Conservation (phyloP, 2,329 filamentous ascomycete genomes). For the Gaeumannomyces sp. region DNA sequence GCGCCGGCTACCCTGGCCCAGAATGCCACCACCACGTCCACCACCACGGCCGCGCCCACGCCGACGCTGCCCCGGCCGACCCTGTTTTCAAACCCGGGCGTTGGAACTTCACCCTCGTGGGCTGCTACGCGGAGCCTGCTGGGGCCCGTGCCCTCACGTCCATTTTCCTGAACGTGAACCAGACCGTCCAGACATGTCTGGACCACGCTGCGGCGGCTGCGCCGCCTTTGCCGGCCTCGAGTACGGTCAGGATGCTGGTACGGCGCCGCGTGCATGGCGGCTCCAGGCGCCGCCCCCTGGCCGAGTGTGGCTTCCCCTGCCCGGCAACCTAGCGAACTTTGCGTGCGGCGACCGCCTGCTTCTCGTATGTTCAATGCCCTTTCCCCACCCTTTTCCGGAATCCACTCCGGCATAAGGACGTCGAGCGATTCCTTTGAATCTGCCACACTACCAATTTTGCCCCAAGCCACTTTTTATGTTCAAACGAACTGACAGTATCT, state of each 20-base stretch:
- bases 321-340: constrained; percentile 14
- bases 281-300: background rate
- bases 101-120: constrained; percentile 24
- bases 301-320: constrained; percentile 12
- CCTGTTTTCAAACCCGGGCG: constrained; percentile 29
- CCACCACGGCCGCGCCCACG: constrained; percentile 5
- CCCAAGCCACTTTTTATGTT: no score
- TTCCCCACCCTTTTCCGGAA: no score
- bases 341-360: constrained; percentile 4
- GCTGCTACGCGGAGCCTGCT: constrained; percentile 27
- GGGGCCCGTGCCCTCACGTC: constrained; percentile 17
- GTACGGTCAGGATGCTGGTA: constrained; percentile 28
- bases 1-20: background rate
- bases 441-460: no score
- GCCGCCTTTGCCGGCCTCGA: constrained; percentile 46
- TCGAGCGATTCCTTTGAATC: no score
- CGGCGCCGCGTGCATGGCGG: constrained; percentile 19
- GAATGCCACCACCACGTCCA: background rate
- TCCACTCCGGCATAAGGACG: no score
- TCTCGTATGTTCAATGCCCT: background rate
- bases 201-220: constrained; percentile 13
- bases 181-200: constrained; percentile 20
- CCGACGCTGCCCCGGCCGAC: constrained; percentile 19
- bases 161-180: background rate
- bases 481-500: no score